Evolutionary conservation across 768 basidiomycete genomes (phyloP).

Genomic region (Pulveroboletus sp.): DNA sequence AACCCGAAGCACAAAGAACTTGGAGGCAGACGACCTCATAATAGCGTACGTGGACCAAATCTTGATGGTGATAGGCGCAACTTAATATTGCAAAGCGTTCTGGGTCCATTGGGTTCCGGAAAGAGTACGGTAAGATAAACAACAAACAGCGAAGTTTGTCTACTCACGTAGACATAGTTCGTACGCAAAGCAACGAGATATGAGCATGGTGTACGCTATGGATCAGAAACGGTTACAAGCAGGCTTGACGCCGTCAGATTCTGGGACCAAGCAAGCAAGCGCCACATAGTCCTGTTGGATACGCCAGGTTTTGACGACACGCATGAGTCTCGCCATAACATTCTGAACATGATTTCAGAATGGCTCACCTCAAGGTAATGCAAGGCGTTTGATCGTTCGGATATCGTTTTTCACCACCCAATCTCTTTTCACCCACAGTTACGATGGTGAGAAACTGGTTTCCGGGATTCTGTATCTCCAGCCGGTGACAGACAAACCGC

Average conservation of each 20-base stretch:
- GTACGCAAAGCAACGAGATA: conserved; percentile 4
- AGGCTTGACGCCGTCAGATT: conserved; percentile 3
- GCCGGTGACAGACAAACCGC: conserved; percentile 37
- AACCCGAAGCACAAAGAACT: no score
- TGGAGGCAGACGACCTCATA: background rate
- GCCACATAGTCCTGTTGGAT: conserved; percentile 19
- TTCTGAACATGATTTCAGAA: conserved; percentile 11
- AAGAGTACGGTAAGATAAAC: conserved; percentile 12
- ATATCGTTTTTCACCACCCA: background rate
- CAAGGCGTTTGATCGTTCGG: background rate
- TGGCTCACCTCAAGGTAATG: conserved; percentile 15
- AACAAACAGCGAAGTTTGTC: no score
- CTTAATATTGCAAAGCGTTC: conserved; percentile 3
- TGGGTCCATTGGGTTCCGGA: conserved; percentile 18
- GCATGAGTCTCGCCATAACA: conserved; percentile 5
- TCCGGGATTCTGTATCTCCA: conserved; percentile 39
- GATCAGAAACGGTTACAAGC: conserved; percentile 4
- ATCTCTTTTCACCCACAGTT: background rate
- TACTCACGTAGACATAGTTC: conserved; percentile 7
- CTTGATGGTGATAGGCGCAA: background rate
- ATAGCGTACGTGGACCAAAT: conserved; percentile 1
- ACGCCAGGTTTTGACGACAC: conserved; percentile 23
- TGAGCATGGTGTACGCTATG: conserved; percentile 3
- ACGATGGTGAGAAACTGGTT: conserved; percentile 13
- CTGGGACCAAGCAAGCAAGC: background rate